phyloP scores from a whole-genome alignment of 2,329 filamentous ascomycete species.

The Metarhizium rileyi region DNA sequence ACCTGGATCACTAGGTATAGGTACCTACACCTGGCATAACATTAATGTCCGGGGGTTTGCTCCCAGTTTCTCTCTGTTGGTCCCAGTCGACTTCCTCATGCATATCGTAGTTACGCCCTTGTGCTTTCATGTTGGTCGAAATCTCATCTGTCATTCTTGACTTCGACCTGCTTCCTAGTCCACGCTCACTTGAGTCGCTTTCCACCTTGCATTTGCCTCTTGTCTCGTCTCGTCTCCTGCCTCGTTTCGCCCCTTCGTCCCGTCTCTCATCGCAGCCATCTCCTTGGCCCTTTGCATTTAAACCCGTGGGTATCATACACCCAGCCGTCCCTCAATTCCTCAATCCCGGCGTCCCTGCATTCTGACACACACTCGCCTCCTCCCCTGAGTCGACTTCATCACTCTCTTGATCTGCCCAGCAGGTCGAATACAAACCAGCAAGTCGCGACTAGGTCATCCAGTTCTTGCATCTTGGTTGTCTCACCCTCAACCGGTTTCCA shows the following conservation, averaged over 20 bases:
- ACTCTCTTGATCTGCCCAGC: background rate
- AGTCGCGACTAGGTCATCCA: background rate
- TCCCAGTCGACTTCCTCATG: no score
- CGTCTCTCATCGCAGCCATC: background rate
- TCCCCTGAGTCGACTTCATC: background rate
- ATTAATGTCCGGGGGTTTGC: no score
- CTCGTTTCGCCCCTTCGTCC: background rate
- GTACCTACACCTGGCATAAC: no score
- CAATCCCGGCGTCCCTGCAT: background rate
- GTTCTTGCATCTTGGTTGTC: background rate
- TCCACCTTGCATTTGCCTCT: background rate
- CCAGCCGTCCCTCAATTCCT: no score
- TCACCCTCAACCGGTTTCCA: background rate
- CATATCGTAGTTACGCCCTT: no score
- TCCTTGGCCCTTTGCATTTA: no score
- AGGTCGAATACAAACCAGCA: background rate
- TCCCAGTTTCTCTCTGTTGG: no score
- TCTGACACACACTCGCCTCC: background rate
- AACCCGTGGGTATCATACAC: no score
- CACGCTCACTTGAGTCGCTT: background rate
- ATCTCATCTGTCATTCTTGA: background rate
- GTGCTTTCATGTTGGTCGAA: no score
- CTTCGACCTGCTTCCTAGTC: background rate
- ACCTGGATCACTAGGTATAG: no score
- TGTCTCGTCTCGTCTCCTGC: background rate